Conservation (phyloP, 1,139 yeast genomes). For the Wickerhamiella infanticola region DNA sequence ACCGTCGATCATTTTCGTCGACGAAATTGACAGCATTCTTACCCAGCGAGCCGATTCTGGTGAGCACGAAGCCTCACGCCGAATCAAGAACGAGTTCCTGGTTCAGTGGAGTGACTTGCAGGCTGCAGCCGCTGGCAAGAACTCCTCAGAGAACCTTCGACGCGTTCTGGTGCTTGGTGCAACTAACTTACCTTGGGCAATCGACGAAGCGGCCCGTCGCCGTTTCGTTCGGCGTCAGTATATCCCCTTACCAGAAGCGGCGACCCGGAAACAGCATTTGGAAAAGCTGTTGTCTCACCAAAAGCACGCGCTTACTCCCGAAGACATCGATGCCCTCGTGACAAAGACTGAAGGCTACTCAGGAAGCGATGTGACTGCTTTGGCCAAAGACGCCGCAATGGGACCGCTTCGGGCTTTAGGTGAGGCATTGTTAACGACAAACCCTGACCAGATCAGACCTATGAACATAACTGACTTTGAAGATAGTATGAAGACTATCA, state of each 20-base stretch:
- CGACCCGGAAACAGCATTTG: constrained; percentile 64
- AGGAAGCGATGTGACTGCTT: constrained; percentile 88
- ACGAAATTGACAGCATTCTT: constrained; percentile 85
- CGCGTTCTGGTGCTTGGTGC: constrained; percentile 90
- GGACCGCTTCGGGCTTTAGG: constrained; percentile 89
- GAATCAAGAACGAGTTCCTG: constrained; percentile 86
- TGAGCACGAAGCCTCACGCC: constrained; percentile 80
- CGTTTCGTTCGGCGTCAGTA: constrained; percentile 87
- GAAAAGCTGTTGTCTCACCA: constrained; percentile 57
- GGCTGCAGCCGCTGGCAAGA: constrained; percentile 75
- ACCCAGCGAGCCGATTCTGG: constrained; percentile 70
- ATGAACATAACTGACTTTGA: constrained; percentile 62
- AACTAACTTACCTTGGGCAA: constrained; percentile 94
- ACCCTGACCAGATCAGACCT: constrained; percentile 75
- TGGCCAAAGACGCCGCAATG: constrained; percentile 97
- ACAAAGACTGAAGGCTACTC: constrained; percentile 65
- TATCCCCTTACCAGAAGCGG: constrained; percentile 84
- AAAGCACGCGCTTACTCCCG: constrained; percentile 46
- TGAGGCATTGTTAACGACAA: constrained; percentile 68
- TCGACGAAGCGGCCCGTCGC: constrained; percentile 95
- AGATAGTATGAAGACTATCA: constrained; percentile 61
- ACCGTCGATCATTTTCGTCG: constrained; percentile 90
- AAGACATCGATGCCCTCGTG: constrained; percentile 47
- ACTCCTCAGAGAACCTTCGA: constrained; percentile 33
- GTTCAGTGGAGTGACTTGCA: constrained; percentile 94